phyloP scores from a whole-genome alignment of 106 monocot species.

The Dactylorhiza incarnata region DNA sequence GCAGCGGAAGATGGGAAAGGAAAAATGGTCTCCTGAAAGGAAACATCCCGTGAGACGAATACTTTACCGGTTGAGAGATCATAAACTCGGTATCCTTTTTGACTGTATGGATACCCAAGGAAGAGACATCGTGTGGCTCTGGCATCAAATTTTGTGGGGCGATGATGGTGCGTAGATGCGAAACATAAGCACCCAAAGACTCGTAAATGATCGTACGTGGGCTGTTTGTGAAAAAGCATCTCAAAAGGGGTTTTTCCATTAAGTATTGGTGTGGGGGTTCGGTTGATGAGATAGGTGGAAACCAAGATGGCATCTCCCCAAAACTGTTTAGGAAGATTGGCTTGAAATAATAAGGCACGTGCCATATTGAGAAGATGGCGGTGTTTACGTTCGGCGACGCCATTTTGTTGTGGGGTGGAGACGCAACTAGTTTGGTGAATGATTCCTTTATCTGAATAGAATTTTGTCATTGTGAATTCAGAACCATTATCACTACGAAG shows the following conservation, averaged over 20 bases:
- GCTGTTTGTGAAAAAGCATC: not conserved
- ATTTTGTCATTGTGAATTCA: not conserved
- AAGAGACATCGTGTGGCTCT: not conserved
- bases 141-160: not conserved
- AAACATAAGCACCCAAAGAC: slow-evolving; percentile 6
- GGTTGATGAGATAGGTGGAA: not conserved
- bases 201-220: too few relatives aligned
- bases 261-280: not conserved
- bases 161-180: not conserved
- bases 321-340: not conserved
- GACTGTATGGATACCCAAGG: not conserved
- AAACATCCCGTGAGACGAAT: not conserved
- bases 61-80: not conserved
- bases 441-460: not conserved
- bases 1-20: not conserved
- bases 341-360: not conserved
- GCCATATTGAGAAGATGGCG: not conserved
- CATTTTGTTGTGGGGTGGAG: slow-evolving; percentile 1
- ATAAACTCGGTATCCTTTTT: not conserved
- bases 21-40: not conserved
- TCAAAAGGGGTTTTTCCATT: not conserved
- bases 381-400: not conserved
- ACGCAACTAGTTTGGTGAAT: not conserved
- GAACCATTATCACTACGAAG: slow-evolving; percentile 1
- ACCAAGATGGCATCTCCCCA: not conserved